A percentile compares a stretch with the other conserved stretches of the same genome.
Evolutionary conservation across 805 yeast genomes (phyloP).

Genomic region (Yamadazyma phyllophila): DNA sequence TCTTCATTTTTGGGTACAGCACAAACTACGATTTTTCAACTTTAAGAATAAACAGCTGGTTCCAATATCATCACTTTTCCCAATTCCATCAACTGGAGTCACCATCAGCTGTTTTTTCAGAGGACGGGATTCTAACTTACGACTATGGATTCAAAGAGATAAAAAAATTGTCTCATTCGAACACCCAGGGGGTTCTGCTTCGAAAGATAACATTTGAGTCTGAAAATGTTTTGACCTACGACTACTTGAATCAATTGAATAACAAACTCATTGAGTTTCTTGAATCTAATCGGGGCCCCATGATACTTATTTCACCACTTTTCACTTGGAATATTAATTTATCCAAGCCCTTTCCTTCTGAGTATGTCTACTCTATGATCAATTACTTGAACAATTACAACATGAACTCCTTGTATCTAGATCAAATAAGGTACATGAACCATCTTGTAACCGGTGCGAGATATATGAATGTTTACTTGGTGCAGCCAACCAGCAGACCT

Average conservation of each 20-base stretch:
- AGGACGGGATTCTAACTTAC: not conserved
- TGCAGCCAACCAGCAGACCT: slow-evolving; percentile 13
- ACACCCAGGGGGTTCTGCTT: not conserved
- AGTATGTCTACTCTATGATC: slow-evolving; percentile 10
- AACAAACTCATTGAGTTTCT: not conserved
- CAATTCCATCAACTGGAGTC: not conserved
- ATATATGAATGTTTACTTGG: slow-evolving; percentile 20
- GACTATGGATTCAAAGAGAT: slow-evolving; percentile 2
- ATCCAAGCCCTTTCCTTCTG: not conserved
- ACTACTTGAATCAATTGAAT: not conserved
- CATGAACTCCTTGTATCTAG: slow-evolving; percentile 24
- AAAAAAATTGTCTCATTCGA: not conserved
- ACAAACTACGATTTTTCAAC: slow-evolving; percentile 35
- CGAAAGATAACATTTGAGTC: slow-evolving; percentile 5
- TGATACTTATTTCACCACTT: slow-evolving; percentile 7
- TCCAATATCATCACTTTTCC: slow-evolving; percentile 1
- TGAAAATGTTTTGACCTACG: slow-evolving; percentile 10
- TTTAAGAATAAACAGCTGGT: slow-evolving; percentile 1
- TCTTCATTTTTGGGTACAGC: slow-evolving; percentile 34
- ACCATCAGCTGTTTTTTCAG: not conserved
- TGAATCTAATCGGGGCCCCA: slow-evolving; percentile 1
- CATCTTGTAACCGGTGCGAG: slow-evolving; percentile 29
- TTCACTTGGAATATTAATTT: slow-evolving; percentile 8
- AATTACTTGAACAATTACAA: slow-evolving; percentile 25
- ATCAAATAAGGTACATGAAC: slow-evolving; percentile 23